Evolutionary conservation across 306 rosid genomes (phyloP), one percentile per base, ranked within the genome.

Genomic region (Lithocarpus polystachyus): DNA sequence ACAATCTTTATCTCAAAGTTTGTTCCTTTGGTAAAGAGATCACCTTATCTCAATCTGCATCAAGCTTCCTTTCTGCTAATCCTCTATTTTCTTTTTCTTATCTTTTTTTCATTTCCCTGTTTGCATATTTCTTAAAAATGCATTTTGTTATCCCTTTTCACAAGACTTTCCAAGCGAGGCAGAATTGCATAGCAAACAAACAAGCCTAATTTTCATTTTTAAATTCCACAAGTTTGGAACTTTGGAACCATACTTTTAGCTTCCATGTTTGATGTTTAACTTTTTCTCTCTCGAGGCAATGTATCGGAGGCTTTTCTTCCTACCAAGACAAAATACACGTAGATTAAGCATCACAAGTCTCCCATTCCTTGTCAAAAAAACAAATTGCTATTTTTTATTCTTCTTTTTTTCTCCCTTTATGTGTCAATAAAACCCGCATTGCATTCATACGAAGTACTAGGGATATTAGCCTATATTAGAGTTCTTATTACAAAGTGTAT

Each of bases 291-390:
- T 70, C 17, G 23, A 80, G 72, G 53, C 56, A 72, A 72, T 67
- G 68, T 19, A 80, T 56, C 57, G 19, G 5, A 60, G 35, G 35
- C 55, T 73, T 80, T 80, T 84, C 80, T 40, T 40, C 75, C 56
- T 19, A 74, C 23, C 64, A 75, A 75, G 80, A 76, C 79, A 84
- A 68, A 68, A 68, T 48, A 31, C 75, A 73, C 60, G 76, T 68
- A 72, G 82, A 77, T 23, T 26, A 56, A 13, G 77, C 87, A 76
- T 76, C n/a, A 45, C 77, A 11, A 5, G 29, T 59, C 62, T 18
- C 24, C 19, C 45, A 53, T 17, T 54, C 40, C 28, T 65, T 67
- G 35, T 67, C 80, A 80, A 31, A 56, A 80, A 28, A 17, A 57
- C 56, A 26, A 23, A 15, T 31, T 40, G 68, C 12, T 22, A 13